Conservation (phyloP, 352 stramenopile genomes). For the Phytophthora pluvialis region DNA sequence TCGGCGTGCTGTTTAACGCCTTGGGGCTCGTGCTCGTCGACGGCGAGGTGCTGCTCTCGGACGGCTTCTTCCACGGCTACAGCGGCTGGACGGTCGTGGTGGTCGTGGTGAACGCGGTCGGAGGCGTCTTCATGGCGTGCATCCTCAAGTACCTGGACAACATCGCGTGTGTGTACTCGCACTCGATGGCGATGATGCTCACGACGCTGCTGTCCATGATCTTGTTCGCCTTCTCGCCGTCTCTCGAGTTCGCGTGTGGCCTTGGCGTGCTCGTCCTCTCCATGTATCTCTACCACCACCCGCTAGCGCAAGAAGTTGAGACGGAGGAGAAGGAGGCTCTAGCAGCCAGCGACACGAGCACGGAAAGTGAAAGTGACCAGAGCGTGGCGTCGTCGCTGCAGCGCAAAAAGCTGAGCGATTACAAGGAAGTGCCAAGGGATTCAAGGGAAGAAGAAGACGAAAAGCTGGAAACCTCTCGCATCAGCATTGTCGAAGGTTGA, state of each 20-base stretch:
- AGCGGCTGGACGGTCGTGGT: constrained; percentile 76
- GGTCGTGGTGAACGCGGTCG: constrained; percentile 78
- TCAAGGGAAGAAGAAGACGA: background rate
- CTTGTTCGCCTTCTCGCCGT: constrained; percentile 84
- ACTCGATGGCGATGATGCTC: constrained; percentile 90
- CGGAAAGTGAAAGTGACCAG: constrained; percentile 13
- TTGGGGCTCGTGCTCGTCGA: constrained; percentile 58
- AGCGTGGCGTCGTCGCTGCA: background rate
- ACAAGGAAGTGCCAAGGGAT: constrained; percentile 20
- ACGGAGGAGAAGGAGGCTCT: constrained; percentile 1
- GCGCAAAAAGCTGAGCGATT: constrained; percentile 13
- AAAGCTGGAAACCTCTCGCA: background rate
- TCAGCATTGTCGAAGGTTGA: constrained; percentile 12
- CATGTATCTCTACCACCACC: constrained; percentile 90
- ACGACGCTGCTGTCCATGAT: constrained; percentile 88
- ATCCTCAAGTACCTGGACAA: constrained; percentile 92
- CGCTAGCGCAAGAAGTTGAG: constrained; percentile 29
- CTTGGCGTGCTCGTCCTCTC: constrained; percentile 80
- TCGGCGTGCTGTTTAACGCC: constrained; percentile 80
- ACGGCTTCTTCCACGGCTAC: constrained; percentile 81
- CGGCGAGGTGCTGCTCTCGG: constrained; percentile 10
- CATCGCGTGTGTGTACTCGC: constrained; percentile 85
- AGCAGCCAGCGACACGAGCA: constrained; percentile 19
- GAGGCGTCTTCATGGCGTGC: constrained; percentile 76
- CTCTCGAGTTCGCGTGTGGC: constrained; percentile 83